phyloP scores from a whole-genome alignment of 2,329 filamentous ascomycete genomes.

The Fusarium sp. region DNA sequence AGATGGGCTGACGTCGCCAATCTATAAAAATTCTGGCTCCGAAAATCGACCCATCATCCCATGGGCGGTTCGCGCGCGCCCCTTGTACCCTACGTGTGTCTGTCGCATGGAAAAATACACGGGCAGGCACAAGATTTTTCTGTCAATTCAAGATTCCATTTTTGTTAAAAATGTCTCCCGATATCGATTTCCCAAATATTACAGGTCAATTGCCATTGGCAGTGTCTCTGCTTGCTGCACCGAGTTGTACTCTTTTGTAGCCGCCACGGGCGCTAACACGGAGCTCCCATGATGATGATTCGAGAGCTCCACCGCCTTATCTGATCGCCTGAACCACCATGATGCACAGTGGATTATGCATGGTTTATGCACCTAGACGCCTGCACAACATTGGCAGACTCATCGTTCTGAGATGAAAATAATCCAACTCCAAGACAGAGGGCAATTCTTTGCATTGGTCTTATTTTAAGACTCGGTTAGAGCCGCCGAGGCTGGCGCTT shows the following conservation, averaged over 20 bases:
- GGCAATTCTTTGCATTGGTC: background rate
- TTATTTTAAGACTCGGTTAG: background rate
- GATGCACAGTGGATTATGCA: constrained; percentile 11
- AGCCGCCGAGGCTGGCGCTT: background rate
- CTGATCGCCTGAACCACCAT: constrained; percentile 13
- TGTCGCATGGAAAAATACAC: background rate
- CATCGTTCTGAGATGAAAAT: background rate
- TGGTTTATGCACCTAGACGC: constrained; percentile 15
- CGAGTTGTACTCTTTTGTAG: constrained; percentile 7
- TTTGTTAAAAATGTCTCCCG: too few species aligned
- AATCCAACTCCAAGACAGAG: background rate
- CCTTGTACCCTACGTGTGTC: constrained; percentile 12
- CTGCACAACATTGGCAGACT: background rate
- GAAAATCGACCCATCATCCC: constrained; percentile 42
- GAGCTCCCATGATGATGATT: constrained; percentile 32
- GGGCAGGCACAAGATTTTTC: background rate
- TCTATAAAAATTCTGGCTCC: constrained; percentile 37
- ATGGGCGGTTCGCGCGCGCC: constrained; percentile 10
- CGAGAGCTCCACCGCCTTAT: constrained; percentile 18
- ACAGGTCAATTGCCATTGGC: background rate
- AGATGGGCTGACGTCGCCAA: constrained; percentile 45
- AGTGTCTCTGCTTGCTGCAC: background rate
- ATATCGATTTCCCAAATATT: background rate
- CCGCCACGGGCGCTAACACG: constrained; percentile 18
- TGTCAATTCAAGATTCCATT: background rate